Evolutionary conservation across 1,284 basidiomycete species (phyloP), one percentile per base, ranked within the genome.

Genomic region (Phellopilus nigrolimitatus): DNA sequence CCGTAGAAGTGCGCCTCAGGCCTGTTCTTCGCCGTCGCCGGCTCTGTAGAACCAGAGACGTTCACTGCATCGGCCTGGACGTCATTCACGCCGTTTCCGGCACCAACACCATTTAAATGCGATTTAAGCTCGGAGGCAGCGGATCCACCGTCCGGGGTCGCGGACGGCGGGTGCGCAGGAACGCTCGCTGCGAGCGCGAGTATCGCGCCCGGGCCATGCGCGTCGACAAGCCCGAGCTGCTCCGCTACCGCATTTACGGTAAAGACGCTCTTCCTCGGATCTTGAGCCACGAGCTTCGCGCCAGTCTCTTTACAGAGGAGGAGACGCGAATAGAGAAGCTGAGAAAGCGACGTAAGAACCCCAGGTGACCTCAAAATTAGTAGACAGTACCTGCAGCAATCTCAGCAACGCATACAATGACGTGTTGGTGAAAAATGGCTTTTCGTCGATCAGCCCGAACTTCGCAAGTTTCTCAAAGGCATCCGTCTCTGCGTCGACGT

Each of bases 241-340:
- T 83, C 73, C 2, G 88, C 87, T 28, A 88, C 78, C n/a, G 77
- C 78, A 65, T 89, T 88, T 28, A 80, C 75, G 34, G 79, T 69
- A 54, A 84, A 68, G 12, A 52, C 33, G 50, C 54, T 56, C 30
- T 79, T 72, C 36, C 73, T 72, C 60, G 84, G 78, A 56, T 78
- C 79, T 65, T 78, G 70, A 13, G 70, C 72, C 8, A 84, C 82
- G 56, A 79, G 73, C 56, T 78, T 72, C 36, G 78, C 75, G 15
- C 91, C 86, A 57, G 85, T 78, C 61, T 82, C 79, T 72, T 95
- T 97, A 74, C 94, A 94, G 64, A 82, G 79, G 50, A 84, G 71
- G 51, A 99, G 75, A 53, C 95, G 89, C 53, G 84, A 86, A 75
- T 98, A 97, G 55, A 97, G 78, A 59, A 94, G 72, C 90, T 98